These are phyloP conservation scores for Alternaria metachromatica DNA, from an alignment of 2,329 filamentous ascomycete species.

Conservation along the genomic window DNA sequence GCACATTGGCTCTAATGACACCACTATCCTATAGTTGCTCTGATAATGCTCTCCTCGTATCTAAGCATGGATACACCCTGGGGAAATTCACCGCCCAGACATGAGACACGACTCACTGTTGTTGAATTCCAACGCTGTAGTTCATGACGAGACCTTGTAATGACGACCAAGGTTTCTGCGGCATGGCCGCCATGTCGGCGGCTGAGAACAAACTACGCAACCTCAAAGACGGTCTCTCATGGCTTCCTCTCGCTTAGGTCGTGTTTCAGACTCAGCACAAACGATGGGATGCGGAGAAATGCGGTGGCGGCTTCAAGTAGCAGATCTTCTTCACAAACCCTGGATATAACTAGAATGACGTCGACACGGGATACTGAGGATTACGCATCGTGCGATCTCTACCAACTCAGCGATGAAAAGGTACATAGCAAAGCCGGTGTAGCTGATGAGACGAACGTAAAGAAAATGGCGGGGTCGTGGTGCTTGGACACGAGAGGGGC, in stretches of 20 bases:
- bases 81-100: background rate
- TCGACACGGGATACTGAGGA: background rate
- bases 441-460: background rate
- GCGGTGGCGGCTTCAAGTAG: background rate
- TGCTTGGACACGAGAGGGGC: background rate
- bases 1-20: constrained; percentile 46
- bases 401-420: background rate
- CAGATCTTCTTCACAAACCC: background rate
- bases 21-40: background rate
- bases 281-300: background rate
- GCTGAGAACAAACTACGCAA: background rate
- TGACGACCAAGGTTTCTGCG: background rate
- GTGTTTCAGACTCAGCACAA: background rate
- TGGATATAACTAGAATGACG: background rate
- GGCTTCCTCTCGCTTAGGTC: background rate
- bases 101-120: background rate
- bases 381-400: background rate
- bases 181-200: background rate
- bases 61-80: background rate
- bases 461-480: background rate
- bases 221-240: background rate
- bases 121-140: background rate
- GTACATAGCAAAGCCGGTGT: background rate
- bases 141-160: background rate
- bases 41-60: background rate